phyloP scores from a whole-genome alignment of 2,329 filamentous ascomycete species.

The Cladosporium halotolerans region DNA sequence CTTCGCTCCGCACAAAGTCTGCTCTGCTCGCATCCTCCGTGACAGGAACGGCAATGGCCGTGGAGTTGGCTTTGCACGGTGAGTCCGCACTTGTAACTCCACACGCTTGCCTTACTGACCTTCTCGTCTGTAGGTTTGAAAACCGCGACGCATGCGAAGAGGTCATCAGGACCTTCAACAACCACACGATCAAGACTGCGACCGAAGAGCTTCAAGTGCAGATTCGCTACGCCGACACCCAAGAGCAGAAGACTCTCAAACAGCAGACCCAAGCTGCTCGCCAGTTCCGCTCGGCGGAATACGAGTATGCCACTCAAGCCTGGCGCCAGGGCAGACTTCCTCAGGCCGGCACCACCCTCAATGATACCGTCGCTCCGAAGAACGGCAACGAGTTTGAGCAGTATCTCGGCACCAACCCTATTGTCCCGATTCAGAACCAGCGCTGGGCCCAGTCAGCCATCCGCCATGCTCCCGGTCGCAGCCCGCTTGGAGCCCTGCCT shows the following conservation, averaged over 20 bases:
- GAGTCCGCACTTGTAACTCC: constrained; percentile 27
- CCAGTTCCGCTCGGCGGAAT: constrained; percentile 93
- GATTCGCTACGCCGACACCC: constrained; percentile 94
- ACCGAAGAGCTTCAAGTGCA: constrained; percentile 78
- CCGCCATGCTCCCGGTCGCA: constrained; percentile 19
- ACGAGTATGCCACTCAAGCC: constrained; percentile 42
- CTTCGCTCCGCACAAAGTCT: constrained; percentile 73
- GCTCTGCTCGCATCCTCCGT: constrained; percentile 91
- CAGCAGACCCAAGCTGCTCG: constrained; percentile 91
- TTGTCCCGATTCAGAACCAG: constrained; percentile 30
- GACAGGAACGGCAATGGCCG: constrained; percentile 89
- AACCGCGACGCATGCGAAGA: constrained; percentile 81
- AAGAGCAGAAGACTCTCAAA: constrained; percentile 94
- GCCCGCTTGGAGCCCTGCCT: constrained; percentile 22
- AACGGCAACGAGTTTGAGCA: constrained; percentile 32
- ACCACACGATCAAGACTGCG: constrained; percentile 50
- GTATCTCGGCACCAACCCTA: constrained; percentile 28
- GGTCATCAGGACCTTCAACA: constrained; percentile 81
- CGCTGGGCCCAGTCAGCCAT: constrained; percentile 30
- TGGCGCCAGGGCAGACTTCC: constrained; percentile 28
- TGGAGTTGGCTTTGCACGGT: constrained; percentile 96
- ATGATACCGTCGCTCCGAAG: constrained; percentile 18
- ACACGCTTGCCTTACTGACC: constrained; percentile 9
- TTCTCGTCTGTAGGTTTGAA: constrained; percentile 62
- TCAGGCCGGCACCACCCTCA: constrained; percentile 20